Evolutionary conservation across 2,329 filamentous ascomycete genomes (phyloP).

Genomic region (Hirsutella minnesotensis): DNA sequence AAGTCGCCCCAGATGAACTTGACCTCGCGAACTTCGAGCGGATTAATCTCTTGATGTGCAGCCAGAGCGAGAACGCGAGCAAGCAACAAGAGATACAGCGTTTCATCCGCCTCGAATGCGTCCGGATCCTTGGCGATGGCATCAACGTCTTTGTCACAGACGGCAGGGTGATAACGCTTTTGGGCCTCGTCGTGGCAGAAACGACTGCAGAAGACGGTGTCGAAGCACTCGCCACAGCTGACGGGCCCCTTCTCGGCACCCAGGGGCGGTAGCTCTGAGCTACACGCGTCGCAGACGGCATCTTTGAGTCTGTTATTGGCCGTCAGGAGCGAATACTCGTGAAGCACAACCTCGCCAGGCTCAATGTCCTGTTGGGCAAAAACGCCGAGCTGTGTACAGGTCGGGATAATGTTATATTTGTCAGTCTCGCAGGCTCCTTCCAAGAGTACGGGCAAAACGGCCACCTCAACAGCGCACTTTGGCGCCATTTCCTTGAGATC

Average conservation of each 20-base stretch:
- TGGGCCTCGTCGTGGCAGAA: constrained; percentile 46
- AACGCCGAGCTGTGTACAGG: constrained; percentile 71
- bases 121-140: constrained; percentile 53
- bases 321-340: constrained; percentile 77
- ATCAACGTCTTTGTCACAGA: constrained; percentile 56
- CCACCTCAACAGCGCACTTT: constrained; percentile 68
- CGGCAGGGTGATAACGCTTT: constrained; percentile 49
- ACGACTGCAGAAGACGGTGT: constrained; percentile 54
- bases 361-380: constrained; percentile 76
- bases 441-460: constrained; percentile 62
- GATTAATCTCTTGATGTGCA: constrained; percentile 46
- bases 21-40: constrained; percentile 50
- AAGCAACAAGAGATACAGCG: constrained; percentile 51
- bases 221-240: constrained; percentile 48
- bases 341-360: constrained; percentile 64
- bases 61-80: constrained; percentile 53
- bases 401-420: constrained; percentile 37
- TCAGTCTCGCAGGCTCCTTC: constrained; percentile 39
- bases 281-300: constrained; percentile 81
- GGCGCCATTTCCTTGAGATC: constrained; percentile 59
- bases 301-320: constrained; percentile 84
- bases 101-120: constrained; percentile 45
- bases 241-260: constrained; percentile 33
- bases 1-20: constrained; percentile 63
- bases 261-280: constrained; percentile 55